phyloP scores from a whole-genome alignment of 192 early-diverging fungal genomes.

The Entomortierella chlamydospora region DNA sequence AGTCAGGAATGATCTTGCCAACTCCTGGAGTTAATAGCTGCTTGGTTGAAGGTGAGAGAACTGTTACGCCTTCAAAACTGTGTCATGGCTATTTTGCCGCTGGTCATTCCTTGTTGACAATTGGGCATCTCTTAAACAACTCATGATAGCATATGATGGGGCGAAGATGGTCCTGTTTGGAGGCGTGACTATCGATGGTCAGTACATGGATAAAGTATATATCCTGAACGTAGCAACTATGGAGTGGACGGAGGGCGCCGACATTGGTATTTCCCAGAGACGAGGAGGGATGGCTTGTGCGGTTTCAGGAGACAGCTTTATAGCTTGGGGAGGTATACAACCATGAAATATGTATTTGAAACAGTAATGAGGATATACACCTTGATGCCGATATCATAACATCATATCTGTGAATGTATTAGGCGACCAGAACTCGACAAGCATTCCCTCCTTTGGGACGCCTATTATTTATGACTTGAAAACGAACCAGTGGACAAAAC shows the following conservation, averaged over 20 bases:
- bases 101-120: too few species aligned
- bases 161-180: not conserved
- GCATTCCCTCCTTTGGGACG: not conserved
- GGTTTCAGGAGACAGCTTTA: not conserved
- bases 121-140: not conserved
- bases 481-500: not conserved
- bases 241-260: not conserved
- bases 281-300: not conserved
- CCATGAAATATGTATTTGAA: too few species aligned
- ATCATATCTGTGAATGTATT: not conserved
- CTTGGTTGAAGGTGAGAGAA: too few species aligned
- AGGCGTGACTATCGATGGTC: not conserved
- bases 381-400: too few species aligned
- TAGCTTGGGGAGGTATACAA: not conserved
- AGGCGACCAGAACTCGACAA: not conserved
- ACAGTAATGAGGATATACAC: not conserved
- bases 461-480: not conserved
- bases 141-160: not conserved
- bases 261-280: not conserved
- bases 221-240: not conserved
- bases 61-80: too few species aligned
- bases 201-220: not conserved
- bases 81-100: too few species aligned
- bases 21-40: too few species aligned
- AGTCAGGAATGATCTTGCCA: too few species aligned